Conservation (phyloP, 2,329 filamentous ascomycete species). For the Epichloe bromicola region DNA sequence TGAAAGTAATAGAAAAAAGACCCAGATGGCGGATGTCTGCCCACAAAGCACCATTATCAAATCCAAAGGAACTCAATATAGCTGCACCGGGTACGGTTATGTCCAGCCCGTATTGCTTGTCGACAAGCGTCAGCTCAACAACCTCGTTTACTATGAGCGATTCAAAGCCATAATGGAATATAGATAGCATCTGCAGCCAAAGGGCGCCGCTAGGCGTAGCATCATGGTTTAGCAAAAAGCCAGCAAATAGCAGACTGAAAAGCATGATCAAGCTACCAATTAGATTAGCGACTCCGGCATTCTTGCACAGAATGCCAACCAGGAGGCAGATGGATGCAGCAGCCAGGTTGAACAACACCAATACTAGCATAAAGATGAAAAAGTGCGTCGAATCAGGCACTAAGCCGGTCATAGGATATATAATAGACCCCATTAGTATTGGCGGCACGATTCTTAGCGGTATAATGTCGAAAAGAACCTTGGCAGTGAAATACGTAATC, state of each 20-base stretch:
- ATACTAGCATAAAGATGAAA: constrained; percentile 77
- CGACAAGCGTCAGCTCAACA: constrained; percentile 72
- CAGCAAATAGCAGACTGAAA: constrained; percentile 89
- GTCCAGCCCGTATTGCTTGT: constrained; percentile 91
- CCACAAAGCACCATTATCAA: constrained; percentile 80
- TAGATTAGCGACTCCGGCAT: constrained; percentile 80
- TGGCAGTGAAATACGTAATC: constrained; percentile 84
- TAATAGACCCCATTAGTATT: constrained; percentile 85
- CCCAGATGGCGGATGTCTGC: constrained; percentile 68
- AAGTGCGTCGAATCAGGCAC: constrained; percentile 74
- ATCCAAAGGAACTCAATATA: constrained; percentile 90
- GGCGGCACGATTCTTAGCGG: constrained; percentile 89
- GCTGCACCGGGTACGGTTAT: constrained; percentile 92
- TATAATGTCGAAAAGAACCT: constrained; percentile 96
- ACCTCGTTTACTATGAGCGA: constrained; percentile 96
- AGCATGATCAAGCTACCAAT: constrained; percentile 95
- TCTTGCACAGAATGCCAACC: constrained; percentile 89
- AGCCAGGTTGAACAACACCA: constrained; percentile 92
- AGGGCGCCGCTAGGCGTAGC: constrained; percentile 73
- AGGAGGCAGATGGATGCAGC: constrained; percentile 89
- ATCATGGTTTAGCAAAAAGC: constrained; percentile 86
- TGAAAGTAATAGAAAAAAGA: constrained; percentile 69
- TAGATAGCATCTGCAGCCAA: constrained; percentile 88
- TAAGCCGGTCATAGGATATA: constrained; percentile 96
- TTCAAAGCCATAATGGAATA: constrained; percentile 97